Evolutionary conservation across 306 rosid species (phyloP), one percentile per base, ranked within the genome.

Genomic region (Purshia tridentata): DNA sequence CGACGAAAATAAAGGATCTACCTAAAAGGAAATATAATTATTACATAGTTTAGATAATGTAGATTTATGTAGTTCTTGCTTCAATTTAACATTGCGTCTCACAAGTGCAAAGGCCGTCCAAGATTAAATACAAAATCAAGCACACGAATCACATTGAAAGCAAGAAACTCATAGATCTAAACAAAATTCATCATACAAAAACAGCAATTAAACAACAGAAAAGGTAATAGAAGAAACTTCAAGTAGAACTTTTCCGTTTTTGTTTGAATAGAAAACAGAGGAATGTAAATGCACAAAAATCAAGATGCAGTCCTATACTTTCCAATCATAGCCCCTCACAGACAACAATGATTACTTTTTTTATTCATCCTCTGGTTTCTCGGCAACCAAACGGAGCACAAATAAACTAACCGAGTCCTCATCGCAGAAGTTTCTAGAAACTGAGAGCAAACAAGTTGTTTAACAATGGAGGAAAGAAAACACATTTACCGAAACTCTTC

Each of bases 381-480:
- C 14, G 47, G n/a, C 66, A 77, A 62, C 49, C 67, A 44, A 67
- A 50, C 73, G 41, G 35, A 81, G 66, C 75, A 29, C 45, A 37
- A 14, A 48, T 9, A 40, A 40, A 4, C 13, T 3, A 49, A 52
- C 8, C 16, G 8, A 29, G 54, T 9, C 45, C 41, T 10, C 75
- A 20, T 40, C 41, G 44, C 35, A 29, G 35, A 54, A 70, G 52
- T 48, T 70, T 70, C 74, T 70, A 52, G 65, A 42, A 70, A 46
- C 74, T 9, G 50, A 68, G 35, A n/a, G 48, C 8, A 8, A 69
- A 59, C 14, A 41, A 62, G 62, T 40, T 69, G 69, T 69, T 83
- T 53, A 82, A 72, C 81, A 73, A 72, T 15, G 48, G 81, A 78
- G 48, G 75, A 57, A 63, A 29, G 75, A 44, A 23, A 48, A 15